Evolutionary conservation across 768 basidiomycete species (phyloP).

Genomic region (Cyathus striatus): DNA sequence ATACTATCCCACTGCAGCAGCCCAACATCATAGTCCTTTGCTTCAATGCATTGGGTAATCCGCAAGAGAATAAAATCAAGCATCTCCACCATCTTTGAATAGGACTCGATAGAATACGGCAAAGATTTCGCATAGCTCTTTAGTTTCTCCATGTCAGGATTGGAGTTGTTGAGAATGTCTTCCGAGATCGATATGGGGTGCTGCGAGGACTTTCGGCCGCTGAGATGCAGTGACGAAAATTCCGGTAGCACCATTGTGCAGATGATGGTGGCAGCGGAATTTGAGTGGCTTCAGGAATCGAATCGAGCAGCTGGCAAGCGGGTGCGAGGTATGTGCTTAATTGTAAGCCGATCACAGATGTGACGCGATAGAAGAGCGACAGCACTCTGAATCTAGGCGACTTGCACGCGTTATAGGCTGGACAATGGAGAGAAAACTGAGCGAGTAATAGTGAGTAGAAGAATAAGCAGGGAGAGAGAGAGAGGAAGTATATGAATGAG

Average conservation of each 20-base stretch:
- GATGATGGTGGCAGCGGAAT: conserved; percentile 1
- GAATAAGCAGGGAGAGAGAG: too few relatives aligned
- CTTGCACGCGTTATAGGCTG: too few relatives aligned
- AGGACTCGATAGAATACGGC: conserved; percentile 75
- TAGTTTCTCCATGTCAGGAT: conserved; percentile 53
- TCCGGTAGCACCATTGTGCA: conserved; percentile 40
- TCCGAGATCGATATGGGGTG: conserved; percentile 13
- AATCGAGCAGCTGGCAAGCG: too few relatives aligned
- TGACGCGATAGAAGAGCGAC: too few relatives aligned
- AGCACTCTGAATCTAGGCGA: too few relatives aligned
- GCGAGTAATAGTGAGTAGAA: too few relatives aligned
- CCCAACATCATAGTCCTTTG: conserved; percentile 79
- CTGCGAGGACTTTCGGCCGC: conserved; percentile 20
- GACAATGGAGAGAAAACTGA: too few relatives aligned
- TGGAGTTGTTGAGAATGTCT: conserved; percentile 22
- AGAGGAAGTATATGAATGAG: too few relatives aligned
- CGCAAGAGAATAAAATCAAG: conserved; percentile 70
- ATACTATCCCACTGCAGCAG: conserved; percentile 78
- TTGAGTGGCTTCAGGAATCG: too few relatives aligned
- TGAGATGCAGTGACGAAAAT: conserved; percentile 37
- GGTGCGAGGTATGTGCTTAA: too few relatives aligned
- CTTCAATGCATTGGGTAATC: conserved; percentile 68
- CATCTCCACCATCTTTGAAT: conserved; percentile 69
- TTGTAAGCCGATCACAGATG: too few relatives aligned
- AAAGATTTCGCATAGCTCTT: conserved; percentile 58